These are phyloP conservation scores for Colletotrichum sansevieriae DNA, from an alignment of 2,329 filamentous ascomycete species.

Conservation along the genomic window DNA sequence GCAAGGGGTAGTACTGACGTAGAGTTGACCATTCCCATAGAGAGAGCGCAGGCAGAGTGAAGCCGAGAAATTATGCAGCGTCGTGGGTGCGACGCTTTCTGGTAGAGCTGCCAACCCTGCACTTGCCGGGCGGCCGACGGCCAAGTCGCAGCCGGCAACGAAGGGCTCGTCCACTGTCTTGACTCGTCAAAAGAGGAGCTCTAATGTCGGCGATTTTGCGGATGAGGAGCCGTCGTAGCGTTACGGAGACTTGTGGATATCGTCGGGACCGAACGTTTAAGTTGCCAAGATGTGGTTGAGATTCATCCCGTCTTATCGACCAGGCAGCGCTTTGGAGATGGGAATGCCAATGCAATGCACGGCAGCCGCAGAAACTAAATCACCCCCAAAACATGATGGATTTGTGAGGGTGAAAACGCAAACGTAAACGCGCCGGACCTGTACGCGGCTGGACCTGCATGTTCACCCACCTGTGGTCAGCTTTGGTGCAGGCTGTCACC, in stretches of 20 bases:
- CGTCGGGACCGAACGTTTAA: slow-evolving; percentile 35
- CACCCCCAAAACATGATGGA: slow-evolving; percentile 10
- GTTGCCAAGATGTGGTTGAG: slow-evolving; percentile 33
- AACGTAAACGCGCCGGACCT: not conserved
- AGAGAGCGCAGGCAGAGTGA: slow-evolving; percentile 1
- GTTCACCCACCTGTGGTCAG: no score
- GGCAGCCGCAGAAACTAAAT: slow-evolving; percentile 12
- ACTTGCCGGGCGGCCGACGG: slow-evolving; percentile 11
- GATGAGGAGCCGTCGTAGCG: slow-evolving; percentile 4
- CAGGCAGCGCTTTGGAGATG: slow-evolving; percentile 29
- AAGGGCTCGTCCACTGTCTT: no score
- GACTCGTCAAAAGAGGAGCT: not conserved
- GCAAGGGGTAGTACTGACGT: not conserved
- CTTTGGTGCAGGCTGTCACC: not conserved
- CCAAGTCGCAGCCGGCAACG: not conserved
- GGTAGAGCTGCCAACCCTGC: slow-evolving; percentile 20
- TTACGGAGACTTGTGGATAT: slow-evolving; percentile 30
- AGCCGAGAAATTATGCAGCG: slow-evolving; percentile 4
- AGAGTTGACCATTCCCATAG: slow-evolving; percentile 19
- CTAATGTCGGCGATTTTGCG: no score
- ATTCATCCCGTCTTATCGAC: slow-evolving; percentile 39
- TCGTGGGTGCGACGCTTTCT: not conserved
- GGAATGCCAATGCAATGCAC: slow-evolving; percentile 25
- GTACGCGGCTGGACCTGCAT: no score
- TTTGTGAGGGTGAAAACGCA: not conserved